These are phyloP conservation scores for Penicillium samsonianum DNA, from an alignment of 495 filamentous ascomycete genomes.

Conservation along the genomic window DNA sequence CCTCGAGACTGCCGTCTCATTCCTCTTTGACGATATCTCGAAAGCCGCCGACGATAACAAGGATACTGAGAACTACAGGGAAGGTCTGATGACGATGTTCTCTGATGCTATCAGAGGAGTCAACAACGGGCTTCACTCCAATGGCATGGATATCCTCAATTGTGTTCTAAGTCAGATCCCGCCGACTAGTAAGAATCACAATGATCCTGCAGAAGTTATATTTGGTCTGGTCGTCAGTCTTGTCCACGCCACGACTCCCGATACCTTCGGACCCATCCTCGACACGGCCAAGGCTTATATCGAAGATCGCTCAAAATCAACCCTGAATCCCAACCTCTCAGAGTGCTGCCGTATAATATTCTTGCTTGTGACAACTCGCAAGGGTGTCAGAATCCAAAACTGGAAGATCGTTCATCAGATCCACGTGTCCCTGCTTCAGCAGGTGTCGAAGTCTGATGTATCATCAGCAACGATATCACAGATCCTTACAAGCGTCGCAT, in stretches of 20 bases:
- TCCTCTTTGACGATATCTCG: conserved; percentile 67
- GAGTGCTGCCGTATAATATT: conserved; percentile 66
- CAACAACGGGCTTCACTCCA: conserved; percentile 77
- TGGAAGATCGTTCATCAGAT: conserved; percentile 68
- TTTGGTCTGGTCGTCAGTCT: conserved; percentile 74
- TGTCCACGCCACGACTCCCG: conserved; percentile 76
- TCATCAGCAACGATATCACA: conserved; percentile 53
- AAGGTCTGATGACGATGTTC: conserved; percentile 89
- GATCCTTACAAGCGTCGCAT: conserved; percentile 61
- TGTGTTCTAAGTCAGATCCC: conserved; percentile 57
- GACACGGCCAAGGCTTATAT: conserved; percentile 57
- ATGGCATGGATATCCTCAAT: conserved; percentile 66
- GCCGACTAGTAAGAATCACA: conserved; percentile 49
- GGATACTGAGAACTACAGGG: conserved; percentile 59
- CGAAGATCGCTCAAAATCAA: conserved; percentile 32
- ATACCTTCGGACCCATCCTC: conserved; percentile 61
- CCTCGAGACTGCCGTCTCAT: conserved; percentile 65
- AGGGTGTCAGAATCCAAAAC: conserved; percentile 68
- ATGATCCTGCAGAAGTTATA: conserved; percentile 59
- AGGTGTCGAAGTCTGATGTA: conserved; percentile 40
- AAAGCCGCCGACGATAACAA: conserved; percentile 53
- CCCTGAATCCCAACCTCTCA: conserved; percentile 44
- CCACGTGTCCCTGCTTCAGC: conserved; percentile 56
- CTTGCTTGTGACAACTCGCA: conserved; percentile 68
- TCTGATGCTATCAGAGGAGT: conserved; percentile 84